A percentile compares a stretch with the other conserved stretches of the same genome.
Evolutionary conservation across 2,329 filamentous ascomycete species (phyloP).

Genomic region (Aspergillus pseudonomiae): DNA sequence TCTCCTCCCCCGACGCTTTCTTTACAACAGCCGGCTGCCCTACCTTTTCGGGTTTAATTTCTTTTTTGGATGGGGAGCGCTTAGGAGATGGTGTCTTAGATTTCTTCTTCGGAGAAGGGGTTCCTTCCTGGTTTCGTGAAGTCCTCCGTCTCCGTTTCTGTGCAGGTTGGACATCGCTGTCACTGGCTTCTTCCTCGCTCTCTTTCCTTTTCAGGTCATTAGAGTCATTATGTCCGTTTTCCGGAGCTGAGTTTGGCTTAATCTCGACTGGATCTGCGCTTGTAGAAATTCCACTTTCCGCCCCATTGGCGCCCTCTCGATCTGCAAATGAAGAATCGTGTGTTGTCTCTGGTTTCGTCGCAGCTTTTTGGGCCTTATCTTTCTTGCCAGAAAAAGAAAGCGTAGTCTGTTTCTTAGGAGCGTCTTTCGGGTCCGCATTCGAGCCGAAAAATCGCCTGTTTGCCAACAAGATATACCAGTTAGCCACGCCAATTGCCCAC

Average conservation of each 20-base stretch:
- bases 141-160: constrained; percentile 55
- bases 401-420: constrained; percentile 74
- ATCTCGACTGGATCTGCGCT: constrained; percentile 19
- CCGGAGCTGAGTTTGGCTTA: constrained; percentile 6
- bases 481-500: neutral
- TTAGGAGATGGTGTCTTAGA: constrained; percentile 23
- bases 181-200: constrained; percentile 43
- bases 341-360: constrained; percentile 29
- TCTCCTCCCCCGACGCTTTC: constrained; percentile 53
- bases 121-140: constrained; percentile 36
- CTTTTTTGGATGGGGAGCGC: constrained; percentile 16
- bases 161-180: constrained; percentile 62
- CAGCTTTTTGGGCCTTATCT: constrained; percentile 36
- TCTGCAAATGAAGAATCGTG: constrained; percentile 20
- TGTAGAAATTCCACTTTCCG: constrained; percentile 17
- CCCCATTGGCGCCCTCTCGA: constrained; percentile 7
- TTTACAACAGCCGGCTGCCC: constrained; percentile 31
- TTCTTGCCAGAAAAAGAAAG: constrained; percentile 71
- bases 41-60: constrained; percentile 23
- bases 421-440: constrained; percentile 58
- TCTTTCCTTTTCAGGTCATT: constrained; percentile 27
- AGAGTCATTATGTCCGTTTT: constrained; percentile 7
- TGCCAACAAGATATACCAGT: constrained; percentile 5
- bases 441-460: constrained; percentile 82
- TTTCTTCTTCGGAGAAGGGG: constrained; percentile 32